These are phyloP conservation scores for Scleroderma bovista DNA, from an alignment of 768 basidiomycete genomes.

Conservation along the genomic window DNA sequence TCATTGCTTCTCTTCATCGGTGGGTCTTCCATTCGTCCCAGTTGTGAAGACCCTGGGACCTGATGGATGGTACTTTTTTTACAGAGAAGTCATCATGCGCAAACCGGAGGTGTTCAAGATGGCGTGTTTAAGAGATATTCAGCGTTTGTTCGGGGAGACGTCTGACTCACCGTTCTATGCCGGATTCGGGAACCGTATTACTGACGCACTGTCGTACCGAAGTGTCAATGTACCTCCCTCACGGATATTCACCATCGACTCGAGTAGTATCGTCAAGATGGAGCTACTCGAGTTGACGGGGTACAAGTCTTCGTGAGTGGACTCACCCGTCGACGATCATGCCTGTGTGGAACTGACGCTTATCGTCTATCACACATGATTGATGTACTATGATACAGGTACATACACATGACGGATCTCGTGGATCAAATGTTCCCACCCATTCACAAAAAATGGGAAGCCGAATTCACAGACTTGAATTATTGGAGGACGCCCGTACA, in stretches of 20 bases:
- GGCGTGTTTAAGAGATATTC: constrained; percentile 95
- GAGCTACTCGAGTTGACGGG: constrained; percentile 95
- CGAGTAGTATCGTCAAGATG: constrained; percentile 92
- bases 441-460: constrained; percentile 80
- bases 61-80: not conserved
- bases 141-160: constrained; percentile 76
- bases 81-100: constrained; percentile 95
- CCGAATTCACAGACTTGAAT: constrained; percentile 95
- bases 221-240: constrained; percentile 92
- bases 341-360: too few relatives aligned
- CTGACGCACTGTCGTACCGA: constrained; percentile 96
- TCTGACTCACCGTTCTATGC: constrained; percentile 84
- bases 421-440: constrained; percentile 99
- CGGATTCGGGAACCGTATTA: constrained; percentile 97
- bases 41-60: not conserved
- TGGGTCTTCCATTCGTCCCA: constrained; percentile 23
- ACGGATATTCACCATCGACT: constrained; percentile 96
- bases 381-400: constrained; percentile 43
- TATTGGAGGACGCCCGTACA: constrained; percentile 85
- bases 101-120: constrained; percentile 99
- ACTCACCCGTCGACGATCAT: too few relatives aligned
- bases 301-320: constrained; percentile 86
- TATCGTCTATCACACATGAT: too few relatives aligned
- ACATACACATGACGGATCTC: constrained; percentile 99
- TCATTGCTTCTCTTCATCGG: constrained; percentile 95